Evolutionary conservation across 2,329 filamentous ascomycete genomes (phyloP).

Genomic region (Scedosporium boydii): DNA sequence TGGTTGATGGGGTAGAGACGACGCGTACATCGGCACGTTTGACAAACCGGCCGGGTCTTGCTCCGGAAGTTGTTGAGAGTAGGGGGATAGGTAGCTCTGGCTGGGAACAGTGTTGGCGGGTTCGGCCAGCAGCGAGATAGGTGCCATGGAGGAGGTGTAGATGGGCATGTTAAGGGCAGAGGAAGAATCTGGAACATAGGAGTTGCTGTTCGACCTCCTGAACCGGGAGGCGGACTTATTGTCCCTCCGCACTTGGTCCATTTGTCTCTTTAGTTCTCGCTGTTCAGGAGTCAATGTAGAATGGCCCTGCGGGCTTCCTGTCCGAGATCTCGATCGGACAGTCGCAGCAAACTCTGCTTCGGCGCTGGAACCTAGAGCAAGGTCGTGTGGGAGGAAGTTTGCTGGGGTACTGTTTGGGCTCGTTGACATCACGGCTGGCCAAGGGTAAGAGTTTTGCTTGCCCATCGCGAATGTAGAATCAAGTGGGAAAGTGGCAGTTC

Average conservation of each 20-base stretch:
- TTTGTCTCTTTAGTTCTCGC: conserved; percentile 51
- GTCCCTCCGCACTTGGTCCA: conserved; percentile 48
- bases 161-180: conserved; percentile 33
- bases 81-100: conserved; percentile 38
- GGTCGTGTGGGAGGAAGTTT: conserved; percentile 32
- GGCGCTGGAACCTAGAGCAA: conserved; percentile 34
- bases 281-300: conserved; percentile 45
- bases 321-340: conserved; percentile 41
- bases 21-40: conserved; percentile 21
- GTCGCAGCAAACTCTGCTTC: conserved; percentile 41
- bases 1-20: conserved; percentile 23
- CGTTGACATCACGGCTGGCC: conserved; percentile 30
- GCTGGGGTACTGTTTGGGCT: conserved; percentile 8
- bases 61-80: conserved; percentile 38
- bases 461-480: conserved; percentile 43
- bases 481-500: conserved; percentile 41
- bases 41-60: conserved; percentile 18
- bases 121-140: conserved; percentile 42
- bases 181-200: conserved; percentile 30
- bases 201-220: conserved; percentile 38
- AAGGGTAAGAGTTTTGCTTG: conserved; percentile 37
- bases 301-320: conserved; percentile 47
- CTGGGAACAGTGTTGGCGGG: conserved; percentile 32
- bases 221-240: conserved; percentile 43
- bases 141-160: conserved; percentile 41